phyloP scores from a whole-genome alignment of 371 early-diverging fungal genomes.

The Lichtheimia ornata region DNA sequence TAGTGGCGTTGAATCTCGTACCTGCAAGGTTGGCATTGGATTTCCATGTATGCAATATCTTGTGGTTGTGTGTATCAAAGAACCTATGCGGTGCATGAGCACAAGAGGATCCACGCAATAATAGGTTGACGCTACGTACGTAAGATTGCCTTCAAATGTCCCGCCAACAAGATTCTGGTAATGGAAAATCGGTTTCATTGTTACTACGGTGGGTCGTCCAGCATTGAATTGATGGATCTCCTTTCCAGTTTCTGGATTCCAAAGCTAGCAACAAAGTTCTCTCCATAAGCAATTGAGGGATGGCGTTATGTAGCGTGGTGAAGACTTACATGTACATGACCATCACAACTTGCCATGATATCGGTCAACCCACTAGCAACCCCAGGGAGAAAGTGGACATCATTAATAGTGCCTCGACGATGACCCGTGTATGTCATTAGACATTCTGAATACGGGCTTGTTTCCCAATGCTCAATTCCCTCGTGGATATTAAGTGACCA shows the following conservation, averaged over 20 bases:
- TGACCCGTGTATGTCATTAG: conserved; percentile 65
- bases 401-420: conserved; percentile 49
- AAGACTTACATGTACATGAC: conserved; percentile 59
- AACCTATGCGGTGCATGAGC: conserved; percentile 23
- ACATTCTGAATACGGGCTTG: conserved; percentile 57
- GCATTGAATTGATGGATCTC: conserved; percentile 54
- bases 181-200: conserved; percentile 59
- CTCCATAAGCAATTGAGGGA: not conserved
- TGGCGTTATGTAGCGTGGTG: not conserved
- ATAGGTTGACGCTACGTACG: conserved; percentile 19
- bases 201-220: conserved; percentile 48
- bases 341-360: conserved; percentile 69
- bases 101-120: too few relatives aligned
- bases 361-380: conserved; percentile 51
- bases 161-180: conserved; percentile 61
- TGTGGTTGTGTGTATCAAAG: conserved; percentile 44
- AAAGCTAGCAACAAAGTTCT: conserved; percentile 37
- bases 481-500: conserved; percentile 70
- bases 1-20: not conserved
- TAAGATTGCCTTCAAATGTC: conserved; percentile 43
- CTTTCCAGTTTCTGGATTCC: conserved; percentile 65
- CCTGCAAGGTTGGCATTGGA: conserved; percentile 37
- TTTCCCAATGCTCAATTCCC: conserved; percentile 61
- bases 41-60: conserved; percentile 50
- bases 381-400: conserved; percentile 60